Evolutionary conservation across 1,284 basidiomycete genomes (phyloP), one percentile per base, ranked within the genome.

Genomic region (Crucibulum cyathiforme): DNA sequence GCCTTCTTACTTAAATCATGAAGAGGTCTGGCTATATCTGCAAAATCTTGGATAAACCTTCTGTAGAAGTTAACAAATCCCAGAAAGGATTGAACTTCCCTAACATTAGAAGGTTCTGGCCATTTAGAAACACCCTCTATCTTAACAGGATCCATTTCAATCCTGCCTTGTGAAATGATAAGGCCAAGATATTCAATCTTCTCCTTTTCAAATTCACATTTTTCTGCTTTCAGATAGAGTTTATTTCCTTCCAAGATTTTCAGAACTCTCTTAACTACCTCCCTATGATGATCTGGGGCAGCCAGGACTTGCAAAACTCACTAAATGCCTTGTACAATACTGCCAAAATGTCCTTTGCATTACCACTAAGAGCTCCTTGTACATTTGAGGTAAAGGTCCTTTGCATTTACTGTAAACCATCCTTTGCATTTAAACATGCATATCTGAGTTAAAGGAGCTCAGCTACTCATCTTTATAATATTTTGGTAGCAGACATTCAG

Each of bases 21-120:
- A 1, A 74, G 55, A 2, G 71, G 70, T 67, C 36, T 57, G n/a
- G 64, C 71, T 35, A 63, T 63, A 2, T 68, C 47, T 2, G 67
- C 53, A 59, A 74, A 85, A 2, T 72, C 58, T 15, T 65, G 31
- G 12, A 85, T 78, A 61, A 84, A 85, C 17, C 68, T 61, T 1
- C 76, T 62, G 55, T 85, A 77, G 56, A 75, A 77, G 56, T 77
- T 77, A 6, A 57, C 53, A 52, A 75, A 73, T 8, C 71, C 69
- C 4, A 75, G 54, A 57, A 75, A 73, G 1, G 60, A 63, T 61
- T 66, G 60, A 0, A 72, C 47, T 41, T 71, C 63, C 38, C 63
- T 68, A 13, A 63, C 46, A 1, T 41, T 63, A 31, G 31, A 52
- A 0, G 67, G 66, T 10, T 6, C 48, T 8, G 66, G 67, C 69